Percentiles rank a stretch among this genome's conserved stretches.
Conservation (phyloP, 2,329 filamentous ascomycete species). For the Cladosporium sp. region DNA sequence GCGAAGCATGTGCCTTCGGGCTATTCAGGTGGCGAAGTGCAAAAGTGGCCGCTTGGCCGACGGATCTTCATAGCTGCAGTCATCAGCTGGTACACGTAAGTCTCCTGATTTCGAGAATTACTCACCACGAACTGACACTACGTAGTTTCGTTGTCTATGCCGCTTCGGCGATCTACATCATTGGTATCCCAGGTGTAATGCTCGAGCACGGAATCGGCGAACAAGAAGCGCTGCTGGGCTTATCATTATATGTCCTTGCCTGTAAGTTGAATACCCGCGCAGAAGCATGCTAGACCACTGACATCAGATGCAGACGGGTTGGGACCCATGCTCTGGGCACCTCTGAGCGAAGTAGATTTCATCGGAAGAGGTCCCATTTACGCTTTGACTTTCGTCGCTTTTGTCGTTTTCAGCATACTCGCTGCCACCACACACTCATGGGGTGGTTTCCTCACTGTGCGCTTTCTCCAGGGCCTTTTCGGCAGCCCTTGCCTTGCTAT, state of each 20-base stretch:
- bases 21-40: neutral
- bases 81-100: constrained; percentile 5
- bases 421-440: constrained; percentile 55
- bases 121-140: neutral
- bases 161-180: constrained; percentile 1
- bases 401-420: constrained; percentile 19
- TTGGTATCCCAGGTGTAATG: neutral
- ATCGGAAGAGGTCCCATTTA: constrained; percentile 22
- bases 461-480: constrained; percentile 63
- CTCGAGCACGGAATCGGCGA: neutral
- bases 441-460: constrained; percentile 54
- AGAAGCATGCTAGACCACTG: neutral
- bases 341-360: constrained; percentile 19
- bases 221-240: neutral
- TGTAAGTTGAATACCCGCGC: neutral
- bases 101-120: neutral
- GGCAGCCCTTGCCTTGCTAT: neutral
- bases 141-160: constrained; percentile 1
- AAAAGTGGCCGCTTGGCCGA: neutral
- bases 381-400: constrained; percentile 17
- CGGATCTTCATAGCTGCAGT: neutral
- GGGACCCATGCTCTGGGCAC: constrained; percentile 22
- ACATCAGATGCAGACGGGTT: constrained; percentile 5
- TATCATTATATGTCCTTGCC: neutral
- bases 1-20: too few species aligned